Conservation (phyloP, 495 filamentous ascomycete genomes). For the Letharia lupina region DNA sequence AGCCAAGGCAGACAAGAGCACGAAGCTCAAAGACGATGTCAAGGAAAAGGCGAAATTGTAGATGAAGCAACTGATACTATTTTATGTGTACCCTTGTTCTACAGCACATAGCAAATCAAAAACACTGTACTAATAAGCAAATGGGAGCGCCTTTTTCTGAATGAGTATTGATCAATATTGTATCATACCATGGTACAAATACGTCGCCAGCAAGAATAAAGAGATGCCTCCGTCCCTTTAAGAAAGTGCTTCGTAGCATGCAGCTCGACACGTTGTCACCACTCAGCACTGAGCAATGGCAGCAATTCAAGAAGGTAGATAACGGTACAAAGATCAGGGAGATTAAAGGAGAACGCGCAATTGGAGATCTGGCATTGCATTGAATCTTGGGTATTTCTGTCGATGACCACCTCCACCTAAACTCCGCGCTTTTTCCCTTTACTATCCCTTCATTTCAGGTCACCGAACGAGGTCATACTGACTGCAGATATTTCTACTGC, state of each 20-base stretch:
- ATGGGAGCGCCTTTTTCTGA: background rate
- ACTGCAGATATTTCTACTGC: background rate
- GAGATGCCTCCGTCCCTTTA: no score
- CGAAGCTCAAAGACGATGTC: constrained; percentile 31
- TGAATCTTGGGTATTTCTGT: constrained; percentile 15
- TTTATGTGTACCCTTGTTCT: background rate
- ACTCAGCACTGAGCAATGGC: no score
- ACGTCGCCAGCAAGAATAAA: background rate
- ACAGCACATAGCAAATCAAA: background rate
- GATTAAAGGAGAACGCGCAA: constrained; percentile 33
- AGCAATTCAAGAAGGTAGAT: background rate
- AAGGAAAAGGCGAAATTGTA: constrained; percentile 38
- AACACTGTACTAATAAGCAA: background rate
- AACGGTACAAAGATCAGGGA: constrained; percentile 27
- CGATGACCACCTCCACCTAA: background rate
- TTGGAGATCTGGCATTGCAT: constrained; percentile 25
- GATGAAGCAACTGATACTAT: background rate
- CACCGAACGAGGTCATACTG: background rate
- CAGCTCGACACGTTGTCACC: no score
- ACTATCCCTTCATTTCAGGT: background rate
- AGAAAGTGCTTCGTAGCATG: no score
- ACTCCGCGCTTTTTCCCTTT: constrained; percentile 2
- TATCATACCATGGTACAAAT: background rate
- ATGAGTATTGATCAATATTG: background rate
- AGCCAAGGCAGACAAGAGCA: constrained; percentile 5